Evolutionary conservation across 768 basidiomycete species (phyloP).

Genomic region (Suillus fuscotomentosus): DNA sequence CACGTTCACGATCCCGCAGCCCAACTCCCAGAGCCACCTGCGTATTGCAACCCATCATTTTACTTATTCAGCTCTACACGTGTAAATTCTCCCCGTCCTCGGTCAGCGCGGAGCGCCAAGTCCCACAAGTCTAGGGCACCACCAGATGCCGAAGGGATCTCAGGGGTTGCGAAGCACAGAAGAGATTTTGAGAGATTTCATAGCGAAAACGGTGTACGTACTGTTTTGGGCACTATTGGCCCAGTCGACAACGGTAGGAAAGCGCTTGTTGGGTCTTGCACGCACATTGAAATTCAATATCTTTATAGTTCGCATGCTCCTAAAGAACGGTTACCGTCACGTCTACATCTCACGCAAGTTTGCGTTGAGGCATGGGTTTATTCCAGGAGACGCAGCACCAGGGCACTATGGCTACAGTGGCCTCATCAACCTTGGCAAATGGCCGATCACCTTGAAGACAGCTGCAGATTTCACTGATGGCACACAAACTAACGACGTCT

Average conservation of each 20-base stretch:
- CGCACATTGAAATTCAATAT: neutral
- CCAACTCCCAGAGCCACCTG: conserved; percentile 58
- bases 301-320: conserved; percentile 79
- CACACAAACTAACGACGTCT: conserved; percentile 3
- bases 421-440: conserved; percentile 78
- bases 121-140: conserved; percentile 33
- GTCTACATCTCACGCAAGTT: conserved; percentile 97
- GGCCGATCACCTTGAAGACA: conserved; percentile 72
- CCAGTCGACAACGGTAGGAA: conserved; percentile 80
- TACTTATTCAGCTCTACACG: conserved; percentile 51
- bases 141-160: conserved; percentile 18
- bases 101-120: conserved; percentile 34
- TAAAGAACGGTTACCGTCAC: conserved; percentile 88
- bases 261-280: neutral
- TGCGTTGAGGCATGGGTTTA: conserved; percentile 83
- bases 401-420: conserved; percentile 95
- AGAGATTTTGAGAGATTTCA: conserved; percentile 86
- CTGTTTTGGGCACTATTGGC: conserved; percentile 87
- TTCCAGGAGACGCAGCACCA: conserved; percentile 81
- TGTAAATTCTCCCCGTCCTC: conserved; percentile 29
- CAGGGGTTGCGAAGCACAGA: conserved; percentile 61
- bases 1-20: conserved; percentile 61
- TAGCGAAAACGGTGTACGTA: conserved; percentile 88
- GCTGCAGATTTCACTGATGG: conserved; percentile 18
- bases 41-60: conserved; percentile 69